Base-by-base conservation (phyloP, 2,329 filamentous ascomycete species). In the Fusarium pilosicola region DNA sequence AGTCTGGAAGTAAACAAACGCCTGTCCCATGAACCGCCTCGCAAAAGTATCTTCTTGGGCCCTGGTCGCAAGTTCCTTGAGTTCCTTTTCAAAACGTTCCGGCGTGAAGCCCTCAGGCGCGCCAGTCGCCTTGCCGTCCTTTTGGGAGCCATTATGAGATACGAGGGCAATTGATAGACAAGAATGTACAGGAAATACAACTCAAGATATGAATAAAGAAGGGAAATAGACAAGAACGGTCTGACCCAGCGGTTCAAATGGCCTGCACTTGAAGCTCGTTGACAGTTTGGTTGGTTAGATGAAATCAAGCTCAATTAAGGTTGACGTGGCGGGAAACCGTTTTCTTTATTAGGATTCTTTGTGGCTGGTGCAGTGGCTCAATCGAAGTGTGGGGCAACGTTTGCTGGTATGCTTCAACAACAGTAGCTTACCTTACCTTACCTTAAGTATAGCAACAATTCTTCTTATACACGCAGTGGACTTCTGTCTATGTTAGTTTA, bases 51-150 rank as follows among this genome's bases (percentile, higher is more conserved):
- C 76, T 32, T 71, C 70, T 56, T 77, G 78, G 46, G 83, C 81
- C 73, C 87, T 87, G 44, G 79, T 77, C 13, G 88, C 87, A 18
- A 90, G 84, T 41, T 82, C 77, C 73, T 86, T 83, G 62, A 90
- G 86, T 74, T 90, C 88, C 65, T 82, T 82, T 76, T 89, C 87
- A 75, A 89, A 89, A 55, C 83, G 83, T 68, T 88, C 83, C n/a
- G 85, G 85, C 8, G 86, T 86, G 77, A 86, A 84, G 44, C 83
- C 76, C 59, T 80, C 71, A 20, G 79, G 65, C 66, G 73, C 60
- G 63, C 63, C 72, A 72, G 74, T 60, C 71, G 75, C 76, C 76
- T 70, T 69, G 56, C 62, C 49, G 7, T 62, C 55, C 61, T 75
- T 75, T 71, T 76, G 12, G 76, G 46, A 34, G 77, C 70, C 77